Conservation (phyloP, 2,329 filamentous ascomycete genomes). For the Ophiocordyceps camponoti-saundersi region DNA sequence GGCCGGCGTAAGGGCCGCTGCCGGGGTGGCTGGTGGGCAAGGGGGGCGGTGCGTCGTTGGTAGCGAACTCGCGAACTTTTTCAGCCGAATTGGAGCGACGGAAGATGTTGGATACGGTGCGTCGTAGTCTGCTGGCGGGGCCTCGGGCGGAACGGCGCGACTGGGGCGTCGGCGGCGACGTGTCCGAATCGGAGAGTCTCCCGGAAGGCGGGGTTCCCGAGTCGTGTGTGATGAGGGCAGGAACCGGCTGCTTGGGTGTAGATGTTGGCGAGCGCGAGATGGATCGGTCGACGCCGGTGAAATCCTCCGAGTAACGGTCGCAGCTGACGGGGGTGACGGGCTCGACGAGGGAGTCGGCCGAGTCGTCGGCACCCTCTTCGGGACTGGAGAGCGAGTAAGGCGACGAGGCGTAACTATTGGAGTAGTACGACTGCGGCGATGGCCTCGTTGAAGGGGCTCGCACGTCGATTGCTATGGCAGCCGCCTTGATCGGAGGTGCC, state of each 20-base stretch:
- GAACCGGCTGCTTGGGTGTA: constrained; percentile 1
- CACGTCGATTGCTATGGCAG: neutral
- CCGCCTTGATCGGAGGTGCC: neutral
- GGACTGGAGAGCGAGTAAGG: constrained; percentile 27
- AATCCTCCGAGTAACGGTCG: constrained; percentile 36
- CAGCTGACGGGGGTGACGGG: constrained; percentile 45
- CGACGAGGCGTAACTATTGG: constrained; percentile 19
- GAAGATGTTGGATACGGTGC: constrained; percentile 33
- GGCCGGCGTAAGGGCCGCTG: neutral
- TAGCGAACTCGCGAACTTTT: constrained; percentile 9
- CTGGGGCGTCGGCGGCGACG: constrained; percentile 11
- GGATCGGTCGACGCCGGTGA: constrained; percentile 19
- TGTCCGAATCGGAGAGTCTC: constrained; percentile 9
- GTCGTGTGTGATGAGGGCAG: neutral
- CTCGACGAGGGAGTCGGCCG: constrained; percentile 40
- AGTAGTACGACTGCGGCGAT: neutral
- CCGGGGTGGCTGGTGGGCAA: neutral
- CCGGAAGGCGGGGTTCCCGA: constrained; percentile 3
- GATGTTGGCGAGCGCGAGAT: constrained; percentile 4
- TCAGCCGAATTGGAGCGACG: constrained; percentile 22
- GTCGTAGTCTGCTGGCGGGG: constrained; percentile 26
- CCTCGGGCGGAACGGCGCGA: constrained; percentile 23
- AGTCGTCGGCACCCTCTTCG: constrained; percentile 37
- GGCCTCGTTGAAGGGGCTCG: constrained; percentile 1
- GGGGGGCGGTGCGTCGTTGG: constrained; percentile 4